Evolutionary conservation across 2,329 filamentous ascomycete genomes (phyloP).

Genomic region (Pseudocercospora vitis): DNA sequence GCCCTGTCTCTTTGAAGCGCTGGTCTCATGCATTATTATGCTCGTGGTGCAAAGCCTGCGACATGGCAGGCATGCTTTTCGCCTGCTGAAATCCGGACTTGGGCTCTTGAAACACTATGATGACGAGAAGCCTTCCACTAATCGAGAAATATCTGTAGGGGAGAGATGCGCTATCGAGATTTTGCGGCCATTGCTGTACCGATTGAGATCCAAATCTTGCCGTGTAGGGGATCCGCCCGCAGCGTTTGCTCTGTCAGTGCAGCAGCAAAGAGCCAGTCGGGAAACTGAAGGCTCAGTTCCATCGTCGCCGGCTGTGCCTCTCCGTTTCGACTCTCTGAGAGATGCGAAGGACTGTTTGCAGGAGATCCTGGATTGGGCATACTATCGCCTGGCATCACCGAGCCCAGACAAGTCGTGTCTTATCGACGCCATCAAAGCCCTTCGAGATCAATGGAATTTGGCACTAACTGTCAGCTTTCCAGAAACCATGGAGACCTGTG

Average conservation of each 20-base stretch:
- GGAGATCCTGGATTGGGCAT: conserved; percentile 1
- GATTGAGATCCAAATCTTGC: background rate
- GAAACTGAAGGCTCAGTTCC: background rate
- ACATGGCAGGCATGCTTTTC: background rate
- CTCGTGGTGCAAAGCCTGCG: conserved; percentile 1
- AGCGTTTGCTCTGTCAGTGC: background rate
- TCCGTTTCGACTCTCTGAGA: background rate
- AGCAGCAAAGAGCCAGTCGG: background rate
- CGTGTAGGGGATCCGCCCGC: background rate
- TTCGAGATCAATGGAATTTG: background rate
- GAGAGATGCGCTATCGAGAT: background rate
- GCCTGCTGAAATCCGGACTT: background rate
- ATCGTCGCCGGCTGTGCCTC: background rate
- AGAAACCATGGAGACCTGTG: background rate
- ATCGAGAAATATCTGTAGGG: background rate
- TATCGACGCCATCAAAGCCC: background rate
- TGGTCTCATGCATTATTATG: conserved; percentile 7
- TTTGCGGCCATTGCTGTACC: background rate
- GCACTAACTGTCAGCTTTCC: background rate
- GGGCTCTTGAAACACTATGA: background rate
- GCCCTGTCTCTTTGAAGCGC: background rate
- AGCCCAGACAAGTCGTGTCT: background rate
- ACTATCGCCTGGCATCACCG: background rate
- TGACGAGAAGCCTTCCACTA: background rate
- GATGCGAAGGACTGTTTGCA: background rate